Evolutionary conservation across 371 early-diverging fungal species (phyloP).

Genomic region (Blakeslea trispora): DNA sequence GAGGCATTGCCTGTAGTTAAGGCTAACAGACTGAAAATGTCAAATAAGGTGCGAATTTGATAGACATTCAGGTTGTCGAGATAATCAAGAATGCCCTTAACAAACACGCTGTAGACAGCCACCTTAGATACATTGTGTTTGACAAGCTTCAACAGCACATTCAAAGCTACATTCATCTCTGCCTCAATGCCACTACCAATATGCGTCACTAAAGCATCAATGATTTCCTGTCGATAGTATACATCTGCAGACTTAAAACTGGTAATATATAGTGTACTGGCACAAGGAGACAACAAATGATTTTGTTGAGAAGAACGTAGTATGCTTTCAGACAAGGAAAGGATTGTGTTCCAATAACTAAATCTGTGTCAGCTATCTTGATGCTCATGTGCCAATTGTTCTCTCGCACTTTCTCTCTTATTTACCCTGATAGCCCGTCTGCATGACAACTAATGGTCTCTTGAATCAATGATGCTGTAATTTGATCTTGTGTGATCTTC

Average conservation of each 20-base stretch:
- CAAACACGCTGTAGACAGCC: constrained; percentile 66
- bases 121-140: constrained; percentile 49
- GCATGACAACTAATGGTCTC: constrained; percentile 57
- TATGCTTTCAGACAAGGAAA: constrained; percentile 65
- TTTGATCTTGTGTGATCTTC: constrained; percentile 56
- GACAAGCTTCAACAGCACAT: constrained; percentile 59
- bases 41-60: constrained; percentile 71
- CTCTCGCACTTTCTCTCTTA: no score
- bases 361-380: no score
- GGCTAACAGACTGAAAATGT: constrained; percentile 69
- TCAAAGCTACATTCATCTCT: constrained; percentile 71
- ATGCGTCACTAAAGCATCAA: constrained; percentile 79
- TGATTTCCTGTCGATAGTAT: constrained; percentile 75
- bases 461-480: constrained; percentile 51
- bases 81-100: constrained; percentile 81
- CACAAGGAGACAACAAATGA: constrained; percentile 43
- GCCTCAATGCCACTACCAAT: constrained; percentile 75
- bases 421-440: constrained; percentile 53
- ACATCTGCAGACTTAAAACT: constrained; percentile 61
- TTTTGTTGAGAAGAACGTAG: constrained; percentile 59
- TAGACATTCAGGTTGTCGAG: constrained; percentile 67
- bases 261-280: constrained; percentile 53
- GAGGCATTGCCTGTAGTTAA: constrained; percentile 38
- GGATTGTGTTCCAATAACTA: constrained; percentile 59
- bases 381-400: no score